These are phyloP conservation scores for Microsporum canis DNA, from an alignment of 2,329 filamentous ascomycete genomes.

Conservation along the genomic window DNA sequence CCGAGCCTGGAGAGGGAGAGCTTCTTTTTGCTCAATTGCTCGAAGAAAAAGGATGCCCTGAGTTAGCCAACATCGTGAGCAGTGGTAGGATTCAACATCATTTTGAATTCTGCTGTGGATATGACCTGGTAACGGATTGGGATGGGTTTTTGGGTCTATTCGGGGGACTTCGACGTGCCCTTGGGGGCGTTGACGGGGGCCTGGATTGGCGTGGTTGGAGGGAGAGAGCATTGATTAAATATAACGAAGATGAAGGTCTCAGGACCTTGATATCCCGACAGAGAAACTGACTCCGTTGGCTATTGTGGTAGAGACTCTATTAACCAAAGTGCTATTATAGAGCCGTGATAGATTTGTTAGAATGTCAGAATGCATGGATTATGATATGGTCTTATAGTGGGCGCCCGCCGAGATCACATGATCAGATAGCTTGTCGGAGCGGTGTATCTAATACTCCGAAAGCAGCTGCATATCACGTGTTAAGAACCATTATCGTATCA, in stretches of 20 bases:
- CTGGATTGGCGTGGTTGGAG: background rate
- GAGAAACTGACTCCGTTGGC: background rate
- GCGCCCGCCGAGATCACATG: too few species aligned
- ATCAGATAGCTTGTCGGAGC: too few species aligned
- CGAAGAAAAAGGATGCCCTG: slow-evolving; percentile 25
- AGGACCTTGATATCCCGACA: background rate
- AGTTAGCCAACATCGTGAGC: slow-evolving; percentile 22
- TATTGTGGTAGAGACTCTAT: too few species aligned
- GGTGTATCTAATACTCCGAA: too few species aligned
- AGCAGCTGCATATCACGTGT: too few species aligned
- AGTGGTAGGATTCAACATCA: background rate
- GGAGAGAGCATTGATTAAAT: background rate
- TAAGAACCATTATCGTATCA: too few species aligned
- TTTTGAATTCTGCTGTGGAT: background rate
- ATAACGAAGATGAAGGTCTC: background rate
- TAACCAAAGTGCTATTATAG: too few species aligned
- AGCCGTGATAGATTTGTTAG: too few species aligned
- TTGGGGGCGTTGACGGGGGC: background rate
- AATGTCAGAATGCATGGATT: too few species aligned
- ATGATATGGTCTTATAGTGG: too few species aligned
- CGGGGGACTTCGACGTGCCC: background rate
- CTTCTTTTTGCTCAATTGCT: slow-evolving; percentile 25
- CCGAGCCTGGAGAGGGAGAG: slow-evolving; percentile 31
- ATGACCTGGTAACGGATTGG: background rate
- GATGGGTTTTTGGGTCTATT: background rate